Percentiles rank a stretch among this genome's conserved stretches.
phyloP scores from a whole-genome alignment of 2,329 filamentous ascomycete species.

The Escovopsis sp. region DNA sequence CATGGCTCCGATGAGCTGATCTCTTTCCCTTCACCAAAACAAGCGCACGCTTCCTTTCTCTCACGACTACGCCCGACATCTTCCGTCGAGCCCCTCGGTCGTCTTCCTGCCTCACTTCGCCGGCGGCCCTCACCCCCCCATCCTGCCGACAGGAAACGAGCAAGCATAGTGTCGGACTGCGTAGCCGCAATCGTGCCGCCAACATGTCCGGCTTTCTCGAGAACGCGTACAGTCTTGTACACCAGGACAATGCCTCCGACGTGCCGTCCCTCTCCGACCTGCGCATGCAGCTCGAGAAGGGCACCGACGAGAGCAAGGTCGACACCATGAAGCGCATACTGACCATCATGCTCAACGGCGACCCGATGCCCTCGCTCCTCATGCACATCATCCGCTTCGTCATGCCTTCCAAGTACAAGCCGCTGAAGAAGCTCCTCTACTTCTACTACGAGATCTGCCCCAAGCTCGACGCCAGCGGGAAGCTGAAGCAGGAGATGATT shows the following conservation, averaged over 20 bases:
- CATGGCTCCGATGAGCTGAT: constrained; percentile 16
- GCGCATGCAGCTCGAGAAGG: constrained; percentile 85
- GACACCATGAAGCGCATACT: constrained; percentile 95
- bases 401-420: constrained; percentile 95
- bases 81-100: too few relatives aligned
- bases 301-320: constrained; percentile 80
- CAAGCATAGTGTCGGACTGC: constrained; percentile 6
- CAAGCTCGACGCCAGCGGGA: constrained; percentile 80
- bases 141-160: constrained; percentile 15
- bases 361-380: constrained; percentile 84
- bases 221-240: constrained; percentile 88
- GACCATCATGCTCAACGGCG: constrained; percentile 95
- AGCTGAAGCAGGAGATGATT: constrained; percentile 99
- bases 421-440: constrained; percentile 94
- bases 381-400: constrained; percentile 99
- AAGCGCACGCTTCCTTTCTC: constrained; percentile 7
- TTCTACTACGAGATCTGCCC: constrained; percentile 99
- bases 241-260: constrained; percentile 93
- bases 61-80: background rate
- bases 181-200: too few relatives aligned
- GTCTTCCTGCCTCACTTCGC: background rate
- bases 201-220: constrained; percentile 88
- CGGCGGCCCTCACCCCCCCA: constrained; percentile 15
- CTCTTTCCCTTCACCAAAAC: constrained; percentile 12
- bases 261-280: constrained; percentile 82